Evolutionary conservation across 257 asterid genomes (phyloP).

Genomic region (Perilla frutescens): DNA sequence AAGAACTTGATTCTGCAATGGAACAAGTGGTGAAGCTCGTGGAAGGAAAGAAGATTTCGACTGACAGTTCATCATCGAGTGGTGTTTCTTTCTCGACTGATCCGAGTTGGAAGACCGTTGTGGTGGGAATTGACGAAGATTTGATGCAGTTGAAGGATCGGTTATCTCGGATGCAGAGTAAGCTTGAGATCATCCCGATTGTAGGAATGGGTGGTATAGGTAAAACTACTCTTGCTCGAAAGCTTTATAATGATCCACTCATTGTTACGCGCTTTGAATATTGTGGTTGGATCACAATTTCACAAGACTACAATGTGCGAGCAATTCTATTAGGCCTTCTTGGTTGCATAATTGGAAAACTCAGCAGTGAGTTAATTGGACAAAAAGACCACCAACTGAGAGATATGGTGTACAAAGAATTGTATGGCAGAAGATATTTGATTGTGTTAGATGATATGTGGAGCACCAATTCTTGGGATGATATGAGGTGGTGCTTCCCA

Average conservation of each 20-base stretch:
- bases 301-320: slow-evolving; percentile 26
- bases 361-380: neutral
- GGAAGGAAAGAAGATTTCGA: neutral
- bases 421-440: neutral
- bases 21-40: slow-evolving; percentile 5
- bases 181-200: slow-evolving; percentile 23
- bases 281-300: slow-evolving; percentile 29
- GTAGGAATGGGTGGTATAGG: slow-evolving; percentile 21
- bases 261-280: neutral
- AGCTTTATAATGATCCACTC: neutral
- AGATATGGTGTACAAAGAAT: neutral
- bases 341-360: neutral
- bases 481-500: slow-evolving; percentile 1
- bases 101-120: neutral
- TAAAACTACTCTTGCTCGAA: slow-evolving; percentile 13
- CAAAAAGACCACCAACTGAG: neutral
- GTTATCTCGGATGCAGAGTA: neutral
- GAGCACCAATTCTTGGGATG: slow-evolving; percentile 23
- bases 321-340: neutral
- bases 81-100: neutral
- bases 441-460: slow-evolving; percentile 32
- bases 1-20: neutral
- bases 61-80: neutral
- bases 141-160: slow-evolving; percentile 3
- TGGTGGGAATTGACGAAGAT: slow-evolving; percentile 24